Evolutionary conservation across 805 yeast species (phyloP), one percentile per base, ranked within the genome.

Genomic region (Lipomyces spencermartinsiae): DNA sequence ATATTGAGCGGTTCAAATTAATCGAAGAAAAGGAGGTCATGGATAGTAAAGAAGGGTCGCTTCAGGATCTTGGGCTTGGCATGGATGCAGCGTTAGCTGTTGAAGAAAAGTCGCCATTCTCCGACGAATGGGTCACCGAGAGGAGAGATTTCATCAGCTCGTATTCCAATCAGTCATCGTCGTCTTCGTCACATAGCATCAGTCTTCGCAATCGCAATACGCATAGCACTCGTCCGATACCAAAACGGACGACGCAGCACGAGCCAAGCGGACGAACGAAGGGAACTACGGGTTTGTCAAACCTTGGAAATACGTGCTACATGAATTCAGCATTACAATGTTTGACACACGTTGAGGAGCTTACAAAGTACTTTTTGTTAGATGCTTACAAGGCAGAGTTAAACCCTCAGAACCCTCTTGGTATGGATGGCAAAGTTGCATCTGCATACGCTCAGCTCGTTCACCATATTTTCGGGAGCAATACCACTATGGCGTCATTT

Each of bases 301-400:
- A 92, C 75, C 80, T 93, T 69, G 98, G 98, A 1, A 93, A 93
- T 76, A 89, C 97, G 0, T 93, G 98, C 78, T 93, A 92, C 77
- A 93, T 93, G 98, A 93, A 92, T 77, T 91, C 97, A 9, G 97
- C 97, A 0, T 79, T 94, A 58, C 98, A 95, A 76, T 94, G 98
- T 75, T 80, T 94, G 55, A 84, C 87, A 0, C 98, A 94, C 75
- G 84, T 93, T 12, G 97, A 97, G 0, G 97, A 92, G 77, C 78
- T 95, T 33, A 85, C 89, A 9, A 83, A 87, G 55, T 94, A 92
- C 76, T 95, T 94, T 74, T 79, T 89, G 49, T 85, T 84, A 74
- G 85, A 86, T 64, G 80, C 85, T 16, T 90, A 81, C 76, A 82
- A 84, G 71, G 77, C 78, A 2, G 98, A 94, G 74, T 79, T 94